These are phyloP conservation scores for Tolypocladium cylindrosporum DNA, from an alignment of 2,329 filamentous ascomycete genomes.

Conservation along the genomic window DNA sequence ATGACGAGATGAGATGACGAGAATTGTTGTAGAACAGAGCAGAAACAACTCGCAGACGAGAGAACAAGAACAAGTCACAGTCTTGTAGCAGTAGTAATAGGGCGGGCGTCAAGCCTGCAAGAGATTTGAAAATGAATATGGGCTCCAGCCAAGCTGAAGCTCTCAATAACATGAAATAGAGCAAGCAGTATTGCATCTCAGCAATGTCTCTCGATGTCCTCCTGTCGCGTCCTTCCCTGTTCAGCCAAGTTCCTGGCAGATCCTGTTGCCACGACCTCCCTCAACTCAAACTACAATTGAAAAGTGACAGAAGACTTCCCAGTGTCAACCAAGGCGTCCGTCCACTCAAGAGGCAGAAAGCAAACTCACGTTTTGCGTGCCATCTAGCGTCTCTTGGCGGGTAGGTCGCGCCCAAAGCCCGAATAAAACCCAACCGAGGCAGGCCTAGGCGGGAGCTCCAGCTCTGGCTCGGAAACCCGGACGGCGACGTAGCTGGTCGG, in stretches of 20 bases:
- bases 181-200: not conserved
- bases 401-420: not conserved
- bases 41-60: not conserved
- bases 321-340: not conserved
- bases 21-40: not conserved
- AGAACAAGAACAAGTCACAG: not conserved
- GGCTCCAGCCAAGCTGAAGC: not conserved
- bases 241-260: not conserved
- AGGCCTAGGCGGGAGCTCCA: not conserved
- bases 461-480: not conserved
- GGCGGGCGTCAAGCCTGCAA: not conserved
- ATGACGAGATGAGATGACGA: constrained; percentile 6
- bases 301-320: not conserved
- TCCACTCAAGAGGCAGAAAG: not conserved
- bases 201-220: not conserved
- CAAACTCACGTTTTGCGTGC: not conserved
- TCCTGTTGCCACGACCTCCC: not conserved
- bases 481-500: not conserved
- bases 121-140: not conserved
- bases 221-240: not conserved
- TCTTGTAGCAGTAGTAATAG: not conserved
- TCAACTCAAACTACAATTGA: not conserved
- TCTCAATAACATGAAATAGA: not conserved
- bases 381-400: not conserved
- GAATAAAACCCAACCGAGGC: not conserved